Conservation (phyloP, 225 moss, liverwort and hornwort genomes). For the Neckera pumila region DNA sequence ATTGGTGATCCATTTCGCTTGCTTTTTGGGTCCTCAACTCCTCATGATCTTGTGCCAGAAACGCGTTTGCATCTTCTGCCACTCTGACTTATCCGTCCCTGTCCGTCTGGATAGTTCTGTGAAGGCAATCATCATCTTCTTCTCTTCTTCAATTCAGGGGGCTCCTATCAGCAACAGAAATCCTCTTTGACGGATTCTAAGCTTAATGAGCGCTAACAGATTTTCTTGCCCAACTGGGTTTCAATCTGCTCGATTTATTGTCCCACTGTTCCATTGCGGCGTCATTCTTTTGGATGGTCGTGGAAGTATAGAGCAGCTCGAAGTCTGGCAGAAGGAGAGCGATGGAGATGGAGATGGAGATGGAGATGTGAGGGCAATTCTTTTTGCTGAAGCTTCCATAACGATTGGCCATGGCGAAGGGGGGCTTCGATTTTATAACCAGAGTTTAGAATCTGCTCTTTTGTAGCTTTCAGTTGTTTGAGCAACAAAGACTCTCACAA, state of each 20-base stretch:
- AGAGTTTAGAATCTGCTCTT: neutral
- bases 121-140: neutral
- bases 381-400: neutral
- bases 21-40: neutral
- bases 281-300: neutral
- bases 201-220: neutral
- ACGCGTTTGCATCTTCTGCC: neutral
- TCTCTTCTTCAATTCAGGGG: neutral
- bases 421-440: neutral
- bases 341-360: neutral
- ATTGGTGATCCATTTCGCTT: neutral
- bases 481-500: neutral
- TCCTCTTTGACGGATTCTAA: neutral
- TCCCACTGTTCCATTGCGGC: neutral
- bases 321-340: neutral
- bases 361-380: neutral
- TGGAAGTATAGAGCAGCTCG: neutral
- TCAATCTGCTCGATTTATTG: neutral
- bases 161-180: neutral
- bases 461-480: neutral
- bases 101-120: neutral
- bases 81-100: neutral
- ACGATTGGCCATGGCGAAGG: neutral
- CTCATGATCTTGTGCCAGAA: neutral
- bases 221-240: no score